These are phyloP conservation scores for Saccharomycopsis hybrid DNA, from an alignment of 1,139 yeast species.

Conservation along the genomic window DNA sequence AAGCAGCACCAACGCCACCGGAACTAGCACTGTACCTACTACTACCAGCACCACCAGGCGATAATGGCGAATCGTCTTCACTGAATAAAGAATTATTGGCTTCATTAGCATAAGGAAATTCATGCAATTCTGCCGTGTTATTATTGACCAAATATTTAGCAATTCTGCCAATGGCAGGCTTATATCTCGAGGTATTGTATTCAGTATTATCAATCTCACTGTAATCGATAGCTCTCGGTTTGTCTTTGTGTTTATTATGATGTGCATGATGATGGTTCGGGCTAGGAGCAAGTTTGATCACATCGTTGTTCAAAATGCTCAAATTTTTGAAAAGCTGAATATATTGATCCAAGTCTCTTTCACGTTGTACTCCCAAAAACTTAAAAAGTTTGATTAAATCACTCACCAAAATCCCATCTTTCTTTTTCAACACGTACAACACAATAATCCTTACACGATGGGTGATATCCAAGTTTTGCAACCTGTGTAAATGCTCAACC, in stretches of 20 bases:
- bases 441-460: constrained; percentile 66
- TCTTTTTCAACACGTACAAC: constrained; percentile 60
- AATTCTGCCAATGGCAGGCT: constrained; percentile 61
- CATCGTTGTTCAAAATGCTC: constrained; percentile 56
- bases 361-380: constrained; percentile 55
- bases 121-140: constrained; percentile 31
- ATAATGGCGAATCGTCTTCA: constrained; percentile 40
- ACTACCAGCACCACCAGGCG: not conserved
- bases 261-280: constrained; percentile 11
- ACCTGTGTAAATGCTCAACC: constrained; percentile 49
- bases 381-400: constrained; percentile 68
- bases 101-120: constrained; percentile 75
- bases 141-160: constrained; percentile 36
- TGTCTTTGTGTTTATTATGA: constrained; percentile 23
- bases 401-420: constrained; percentile 75
- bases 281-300: constrained; percentile 40
- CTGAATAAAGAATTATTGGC: constrained; percentile 51
- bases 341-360: constrained; percentile 46
- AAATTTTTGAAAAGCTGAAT: constrained; percentile 58
- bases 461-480: constrained; percentile 42
- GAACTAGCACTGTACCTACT: not conserved
- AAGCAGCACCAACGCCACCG: too few species aligned
- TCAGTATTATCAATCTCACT: constrained; percentile 66
- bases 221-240: constrained; percentile 40
- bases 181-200: constrained; percentile 70